phyloP scores from a whole-genome alignment of 1,284 basidiomycete genomes.

The Trametes hirsuta region DNA sequence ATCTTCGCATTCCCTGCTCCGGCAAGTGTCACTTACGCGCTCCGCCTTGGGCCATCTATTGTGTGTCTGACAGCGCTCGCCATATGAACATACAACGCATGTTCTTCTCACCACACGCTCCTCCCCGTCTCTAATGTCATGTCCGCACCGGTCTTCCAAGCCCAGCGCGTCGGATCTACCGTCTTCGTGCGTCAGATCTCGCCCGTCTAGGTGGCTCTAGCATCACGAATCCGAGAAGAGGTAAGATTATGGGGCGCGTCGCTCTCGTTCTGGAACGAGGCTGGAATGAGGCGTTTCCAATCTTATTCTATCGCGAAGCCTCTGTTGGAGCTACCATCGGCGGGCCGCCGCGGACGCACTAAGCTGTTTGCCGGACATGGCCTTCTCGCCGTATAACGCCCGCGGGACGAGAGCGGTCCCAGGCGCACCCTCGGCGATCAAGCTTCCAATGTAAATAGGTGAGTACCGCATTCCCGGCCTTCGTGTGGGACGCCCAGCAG shows the following conservation, averaged over 20 bases:
- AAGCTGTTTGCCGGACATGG: conserved; percentile 16
- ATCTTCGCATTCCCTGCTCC: conserved; percentile 20
- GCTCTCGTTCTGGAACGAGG: conserved; percentile 13
- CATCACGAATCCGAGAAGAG: neutral
- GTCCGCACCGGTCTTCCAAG: neutral
- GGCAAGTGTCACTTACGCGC: conserved; percentile 12
- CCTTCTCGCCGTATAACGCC: conserved; percentile 7
- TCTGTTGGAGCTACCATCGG: conserved; percentile 9
- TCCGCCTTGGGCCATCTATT: conserved; percentile 11
- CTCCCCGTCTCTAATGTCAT: conserved; percentile 2
- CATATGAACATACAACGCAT: conserved; percentile 20
- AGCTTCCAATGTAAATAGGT: conserved; percentile 27
- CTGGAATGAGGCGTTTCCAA: conserved; percentile 14
- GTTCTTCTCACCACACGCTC: conserved; percentile 17
- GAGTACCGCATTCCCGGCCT: conserved; percentile 21
- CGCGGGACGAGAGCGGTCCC: conserved; percentile 20
- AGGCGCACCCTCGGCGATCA: conserved; percentile 26
- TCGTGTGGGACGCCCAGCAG: conserved; percentile 12
- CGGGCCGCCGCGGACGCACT: conserved; percentile 2
- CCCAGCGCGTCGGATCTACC: neutral
- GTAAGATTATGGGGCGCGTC: conserved; percentile 15
- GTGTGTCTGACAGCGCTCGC: conserved; percentile 7
- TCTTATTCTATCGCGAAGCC: conserved; percentile 16
- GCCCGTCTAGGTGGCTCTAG: conserved; percentile 18
- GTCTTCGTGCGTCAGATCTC: conserved; percentile 9